A percentile compares a stretch with the other conserved stretches of the same genome.
These are phyloP conservation scores for Zalaria sp. DNA, from an alignment of 2,329 filamentous ascomycete species.

Conservation along the genomic window DNA sequence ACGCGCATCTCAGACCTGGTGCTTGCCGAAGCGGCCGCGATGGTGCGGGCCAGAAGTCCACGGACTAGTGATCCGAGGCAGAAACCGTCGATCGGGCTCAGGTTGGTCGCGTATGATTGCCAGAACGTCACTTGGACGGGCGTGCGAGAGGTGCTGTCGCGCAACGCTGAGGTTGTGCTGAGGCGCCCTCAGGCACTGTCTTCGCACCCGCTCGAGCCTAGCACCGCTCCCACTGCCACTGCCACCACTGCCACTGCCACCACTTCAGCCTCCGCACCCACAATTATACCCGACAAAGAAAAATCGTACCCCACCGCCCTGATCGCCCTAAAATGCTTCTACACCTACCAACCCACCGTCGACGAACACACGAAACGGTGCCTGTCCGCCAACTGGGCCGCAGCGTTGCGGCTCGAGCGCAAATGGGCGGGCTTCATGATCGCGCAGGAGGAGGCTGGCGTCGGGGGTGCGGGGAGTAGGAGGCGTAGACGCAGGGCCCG, in stretches of 20 bases:
- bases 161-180: constrained; percentile 59
- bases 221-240: neutral
- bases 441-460: constrained; percentile 69
- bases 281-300: constrained; percentile 5
- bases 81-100: constrained; percentile 43
- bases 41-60: constrained; percentile 46
- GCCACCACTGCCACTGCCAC: constrained; percentile 1
- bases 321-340: constrained; percentile 83
- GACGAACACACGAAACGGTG: constrained; percentile 87
- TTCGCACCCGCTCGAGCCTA: neutral
- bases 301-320: constrained; percentile 59
- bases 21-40: constrained; percentile 70
- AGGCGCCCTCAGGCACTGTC: neutral
- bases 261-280: constrained; percentile 1
- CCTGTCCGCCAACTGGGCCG: constrained; percentile 56
- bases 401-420: constrained; percentile 66
- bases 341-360: constrained; percentile 88
- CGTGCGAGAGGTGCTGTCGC: constrained; percentile 69
- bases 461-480: constrained; percentile 49
- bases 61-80: constrained; percentile 23
- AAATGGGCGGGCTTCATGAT: constrained; percentile 96
- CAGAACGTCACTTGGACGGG: constrained; percentile 86
- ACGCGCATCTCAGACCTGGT: constrained; percentile 79
- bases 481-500: constrained; percentile 63
- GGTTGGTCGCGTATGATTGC: constrained; percentile 80